Conservation (phyloP, 169 alveolate species). For the Cryptosporidium viatorum region DNA sequence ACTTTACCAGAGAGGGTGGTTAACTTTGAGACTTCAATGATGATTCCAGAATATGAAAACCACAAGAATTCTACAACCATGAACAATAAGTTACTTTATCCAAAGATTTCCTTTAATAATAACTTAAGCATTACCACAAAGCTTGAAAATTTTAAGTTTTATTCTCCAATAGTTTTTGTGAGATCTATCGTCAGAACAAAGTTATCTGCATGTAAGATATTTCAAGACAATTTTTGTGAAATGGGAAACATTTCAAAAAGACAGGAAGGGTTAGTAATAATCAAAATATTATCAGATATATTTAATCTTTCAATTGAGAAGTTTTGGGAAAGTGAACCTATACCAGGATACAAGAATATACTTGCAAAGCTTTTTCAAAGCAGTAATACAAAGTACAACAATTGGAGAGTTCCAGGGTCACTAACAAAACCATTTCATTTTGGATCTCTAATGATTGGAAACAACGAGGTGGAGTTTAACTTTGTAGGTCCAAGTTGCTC, state of each 20-base stretch:
- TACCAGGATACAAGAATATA: conserved; percentile 33
- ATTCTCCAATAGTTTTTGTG: conserved; percentile 43
- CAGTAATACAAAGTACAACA: background rate
- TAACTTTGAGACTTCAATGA: conserved; percentile 9
- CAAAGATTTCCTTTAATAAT: conserved; percentile 6
- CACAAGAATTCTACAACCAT: background rate
- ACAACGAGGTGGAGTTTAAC: conserved; percentile 19
- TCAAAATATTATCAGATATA: conserved; percentile 6
- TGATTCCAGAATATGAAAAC: conserved; percentile 6
- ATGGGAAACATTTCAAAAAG: background rate
- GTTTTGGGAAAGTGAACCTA: conserved; percentile 51
- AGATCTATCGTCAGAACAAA: conserved; percentile 43
- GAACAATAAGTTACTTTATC: background rate
- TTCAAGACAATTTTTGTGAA: background rate
- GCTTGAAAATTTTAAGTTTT: conserved; percentile 1
- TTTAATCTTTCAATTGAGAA: conserved; percentile 17
- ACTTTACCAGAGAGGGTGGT: conserved; percentile 14
- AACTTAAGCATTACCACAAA: background rate
- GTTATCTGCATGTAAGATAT: background rate
- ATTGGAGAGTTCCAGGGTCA: conserved; percentile 37
- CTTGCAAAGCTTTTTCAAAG: background rate
- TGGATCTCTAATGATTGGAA: conserved; percentile 26
- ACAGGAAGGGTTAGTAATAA: conserved; percentile 6
- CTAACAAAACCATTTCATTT: conserved; percentile 58
- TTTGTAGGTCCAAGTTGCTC: conserved; percentile 52